Evolutionary conservation across 1,284 basidiomycete genomes (phyloP).

Genomic region (Cystobasidium slooffiae): DNA sequence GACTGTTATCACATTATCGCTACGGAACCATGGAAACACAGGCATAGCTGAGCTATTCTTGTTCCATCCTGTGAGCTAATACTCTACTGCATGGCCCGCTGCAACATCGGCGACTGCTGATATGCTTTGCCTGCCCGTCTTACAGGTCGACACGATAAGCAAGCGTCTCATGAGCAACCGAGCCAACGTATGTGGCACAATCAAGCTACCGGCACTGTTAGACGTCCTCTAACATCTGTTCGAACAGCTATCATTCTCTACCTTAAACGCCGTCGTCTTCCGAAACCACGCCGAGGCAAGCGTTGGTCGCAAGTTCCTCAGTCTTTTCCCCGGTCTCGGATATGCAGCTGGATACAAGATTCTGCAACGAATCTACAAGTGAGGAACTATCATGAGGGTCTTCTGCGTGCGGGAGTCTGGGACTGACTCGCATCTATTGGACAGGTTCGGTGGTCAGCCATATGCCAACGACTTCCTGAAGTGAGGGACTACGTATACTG

Average conservation of each 20-base stretch:
- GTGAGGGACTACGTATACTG: constrained; percentile 14
- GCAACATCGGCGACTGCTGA: neutral
- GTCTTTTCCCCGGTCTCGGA: constrained; percentile 94
- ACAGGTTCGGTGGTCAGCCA: constrained; percentile 96
- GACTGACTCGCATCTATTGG: constrained; percentile 6
- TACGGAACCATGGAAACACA: constrained; percentile 53
- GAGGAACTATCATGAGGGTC: neutral
- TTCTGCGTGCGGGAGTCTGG: neutral
- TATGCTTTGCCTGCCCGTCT: neutral
- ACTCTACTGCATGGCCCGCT: constrained; percentile 59
- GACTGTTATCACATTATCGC: constrained; percentile 11
- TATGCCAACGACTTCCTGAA: constrained; percentile 92
- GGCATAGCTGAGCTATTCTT: constrained; percentile 88
- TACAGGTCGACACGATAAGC: constrained; percentile 78
- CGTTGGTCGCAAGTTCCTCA: constrained; percentile 70
- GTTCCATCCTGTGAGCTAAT: constrained; percentile 59
- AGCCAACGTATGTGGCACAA: constrained; percentile 31
- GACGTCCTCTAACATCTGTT: neutral
- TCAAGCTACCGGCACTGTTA: neutral
- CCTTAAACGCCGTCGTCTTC: constrained; percentile 79
- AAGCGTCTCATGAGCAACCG: constrained; percentile 96
- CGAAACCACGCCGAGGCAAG: constrained; percentile 74
- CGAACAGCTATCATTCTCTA: constrained; percentile 25
- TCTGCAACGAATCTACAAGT: constrained; percentile 79
- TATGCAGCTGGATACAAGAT: constrained; percentile 98